Evolutionary conservation across 1,284 basidiomycete genomes (phyloP), one percentile per base, ranked within the genome.

Genomic region (Malassezia arunalokei): DNA sequence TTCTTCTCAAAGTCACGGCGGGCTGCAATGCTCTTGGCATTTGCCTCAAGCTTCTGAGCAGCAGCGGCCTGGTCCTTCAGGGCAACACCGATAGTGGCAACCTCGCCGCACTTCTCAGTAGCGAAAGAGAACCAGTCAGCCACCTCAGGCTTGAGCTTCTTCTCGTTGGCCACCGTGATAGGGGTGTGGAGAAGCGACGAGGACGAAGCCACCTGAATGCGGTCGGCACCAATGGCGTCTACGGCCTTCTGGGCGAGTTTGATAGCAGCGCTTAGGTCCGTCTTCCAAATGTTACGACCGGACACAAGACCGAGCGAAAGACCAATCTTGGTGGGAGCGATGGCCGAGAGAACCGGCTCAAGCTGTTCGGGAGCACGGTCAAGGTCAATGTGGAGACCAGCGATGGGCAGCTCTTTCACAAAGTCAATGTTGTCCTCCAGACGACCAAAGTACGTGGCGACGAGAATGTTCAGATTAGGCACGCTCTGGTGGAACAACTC

Each of bases 231-330:
- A 57, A 72, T 59, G 24, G 50, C 51, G 33, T 58, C 48, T 44
- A 69, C 62, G 49, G 89, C 91, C 76, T 85, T 87, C 79, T 92
- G 83, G 56, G 82, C 88, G 47, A 82, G 77, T 73, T 84, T 83
- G 77, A 92, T 80, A 56, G 87, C 85, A 47, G 82, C 83, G 65
- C 80, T 78, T 71, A 98, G 84, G 78, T 98, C 92, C 60, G 84
- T 87, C 83, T 98, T 99, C 94, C 94, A 99, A 78, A 99, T 89
- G 81, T 98, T 98, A 74, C 94, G 89, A 59, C 94, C 94, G 40
- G 94, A 98, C 62, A 99, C 87, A 60, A 98, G 76, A 78, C 94
- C 94, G 62, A 98, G 84, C 54, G 94, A 98, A 54, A 99, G 80
- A 59, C 83, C 75, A 63, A 91, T 81, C 74, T 78, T 78, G 52